These are phyloP conservation scores for Blastomyces gilchristii DNA, from an alignment of 2,329 filamentous ascomycete genomes.

Conservation along the genomic window DNA sequence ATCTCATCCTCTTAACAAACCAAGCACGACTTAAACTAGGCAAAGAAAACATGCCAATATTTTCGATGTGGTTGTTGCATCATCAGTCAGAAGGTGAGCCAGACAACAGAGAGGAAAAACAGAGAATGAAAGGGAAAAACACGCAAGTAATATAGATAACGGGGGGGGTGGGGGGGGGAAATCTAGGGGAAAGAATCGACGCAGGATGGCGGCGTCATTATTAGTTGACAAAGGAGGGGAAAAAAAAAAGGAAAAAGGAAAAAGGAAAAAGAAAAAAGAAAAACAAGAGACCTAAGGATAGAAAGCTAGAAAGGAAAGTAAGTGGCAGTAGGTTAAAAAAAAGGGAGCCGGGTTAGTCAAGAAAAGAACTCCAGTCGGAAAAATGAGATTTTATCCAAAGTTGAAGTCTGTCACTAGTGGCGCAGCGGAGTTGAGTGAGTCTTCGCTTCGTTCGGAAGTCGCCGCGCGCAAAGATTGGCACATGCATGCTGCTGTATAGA, in stretches of 20 bases:
- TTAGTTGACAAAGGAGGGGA: not conserved
- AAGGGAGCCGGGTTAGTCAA: not conserved
- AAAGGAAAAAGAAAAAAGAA: not conserved
- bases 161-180: not conserved
- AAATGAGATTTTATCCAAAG: slow-evolving; percentile 1
- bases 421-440: not conserved
- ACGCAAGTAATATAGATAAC: not conserved
- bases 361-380: not conserved
- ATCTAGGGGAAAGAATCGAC: slow-evolving; percentile 3
- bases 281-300: not conserved
- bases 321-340: not conserved
- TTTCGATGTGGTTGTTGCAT: not conserved
- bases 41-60: not conserved
- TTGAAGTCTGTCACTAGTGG: not conserved
- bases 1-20: not conserved
- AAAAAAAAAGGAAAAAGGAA: not conserved
- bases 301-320: not conserved
- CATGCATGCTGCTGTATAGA: not conserved
- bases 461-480: not conserved
- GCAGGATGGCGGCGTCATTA: slow-evolving; percentile 7
- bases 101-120: not conserved
- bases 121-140: not conserved
- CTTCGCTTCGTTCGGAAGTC: not conserved
- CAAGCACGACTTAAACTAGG: not conserved
- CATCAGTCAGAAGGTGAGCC: not conserved